Conservation (phyloP, 805 yeast genomes). For the Saturnispora sanitii region DNA sequence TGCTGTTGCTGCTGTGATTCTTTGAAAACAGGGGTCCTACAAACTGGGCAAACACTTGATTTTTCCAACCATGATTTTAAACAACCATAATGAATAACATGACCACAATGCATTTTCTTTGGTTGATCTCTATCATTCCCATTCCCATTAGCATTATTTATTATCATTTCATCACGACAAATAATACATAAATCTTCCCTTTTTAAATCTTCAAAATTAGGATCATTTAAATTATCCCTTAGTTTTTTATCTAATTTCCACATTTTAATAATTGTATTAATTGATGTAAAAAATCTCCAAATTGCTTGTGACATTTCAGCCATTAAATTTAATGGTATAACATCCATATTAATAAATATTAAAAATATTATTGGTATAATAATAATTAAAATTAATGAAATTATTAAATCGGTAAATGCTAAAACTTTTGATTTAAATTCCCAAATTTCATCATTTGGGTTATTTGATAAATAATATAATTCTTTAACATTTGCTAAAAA, state of each 20-base stretch:
- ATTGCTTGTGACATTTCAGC: conserved; percentile 28
- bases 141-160: conserved; percentile 25
- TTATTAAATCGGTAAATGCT: conserved; percentile 39
- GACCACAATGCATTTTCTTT: conserved; percentile 74
- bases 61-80: conserved; percentile 88
- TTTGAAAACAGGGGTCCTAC: conserved; percentile 58
- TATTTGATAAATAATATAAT: conserved; percentile 32
- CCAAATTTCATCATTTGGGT: conserved; percentile 58
- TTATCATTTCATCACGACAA: conserved; percentile 82
- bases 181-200: conserved; percentile 71
- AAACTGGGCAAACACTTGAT: conserved; percentile 88
- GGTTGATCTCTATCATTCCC: conserved; percentile 41
- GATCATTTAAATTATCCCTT: conserved; percentile 53
- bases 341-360: conserved; percentile 34
- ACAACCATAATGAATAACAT: conserved; percentile 82
- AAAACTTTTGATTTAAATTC: conserved; percentile 55
- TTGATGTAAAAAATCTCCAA: conserved; percentile 35
- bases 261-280: conserved; percentile 26
- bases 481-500: conserved; percentile 48
- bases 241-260: too few species aligned
- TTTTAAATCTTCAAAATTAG: conserved; percentile 50
- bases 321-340: conserved; percentile 25
- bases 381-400: conserved; percentile 26
- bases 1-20: not conserved
- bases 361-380: conserved; percentile 30